A percentile compares a stretch with the other conserved stretches of the same genome.
phyloP scores from a whole-genome alignment of 257 asterid species.

The Salvia hispanica region DNA sequence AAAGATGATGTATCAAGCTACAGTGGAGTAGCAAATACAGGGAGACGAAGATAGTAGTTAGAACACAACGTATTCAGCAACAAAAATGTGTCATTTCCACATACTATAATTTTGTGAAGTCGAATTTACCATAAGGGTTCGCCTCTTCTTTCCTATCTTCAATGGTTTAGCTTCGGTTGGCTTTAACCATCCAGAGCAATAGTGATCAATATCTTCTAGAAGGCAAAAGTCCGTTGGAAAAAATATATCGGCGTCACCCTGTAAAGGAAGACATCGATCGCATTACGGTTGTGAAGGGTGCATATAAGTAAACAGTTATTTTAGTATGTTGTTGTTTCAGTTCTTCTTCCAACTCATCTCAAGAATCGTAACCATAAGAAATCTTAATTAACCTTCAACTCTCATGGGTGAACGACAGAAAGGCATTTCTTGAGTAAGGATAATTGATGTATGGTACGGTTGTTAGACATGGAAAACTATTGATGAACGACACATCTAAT shows the following conservation, averaged over 20 bases:
- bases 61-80: slow-evolving; percentile 8
- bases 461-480: background rate
- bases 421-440: background rate
- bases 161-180: slow-evolving; percentile 47
- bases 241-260: slow-evolving; percentile 99
- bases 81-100: background rate
- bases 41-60: slow-evolving; percentile 20
- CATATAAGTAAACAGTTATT: background rate
- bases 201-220: slow-evolving; percentile 82
- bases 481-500: background rate
- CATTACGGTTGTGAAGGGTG: background rate
- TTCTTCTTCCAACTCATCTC: background rate
- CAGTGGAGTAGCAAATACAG: slow-evolving; percentile 25
- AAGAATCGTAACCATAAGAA: background rate
- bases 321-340: background rate
- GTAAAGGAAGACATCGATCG: slow-evolving; percentile 30
- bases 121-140: slow-evolving; percentile 67
- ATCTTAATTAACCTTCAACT: background rate
- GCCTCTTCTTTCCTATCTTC: slow-evolving; percentile 83
- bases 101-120: background rate
- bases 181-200: slow-evolving; percentile 79
- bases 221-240: slow-evolving; percentile 97
- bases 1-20: slow-evolving; percentile 89
- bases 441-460: background rate
- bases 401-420: background rate